These are phyloP conservation scores for Echeveria elegans DNA, from an alignment of 164 flowering plant species.

Conservation along the genomic window DNA sequence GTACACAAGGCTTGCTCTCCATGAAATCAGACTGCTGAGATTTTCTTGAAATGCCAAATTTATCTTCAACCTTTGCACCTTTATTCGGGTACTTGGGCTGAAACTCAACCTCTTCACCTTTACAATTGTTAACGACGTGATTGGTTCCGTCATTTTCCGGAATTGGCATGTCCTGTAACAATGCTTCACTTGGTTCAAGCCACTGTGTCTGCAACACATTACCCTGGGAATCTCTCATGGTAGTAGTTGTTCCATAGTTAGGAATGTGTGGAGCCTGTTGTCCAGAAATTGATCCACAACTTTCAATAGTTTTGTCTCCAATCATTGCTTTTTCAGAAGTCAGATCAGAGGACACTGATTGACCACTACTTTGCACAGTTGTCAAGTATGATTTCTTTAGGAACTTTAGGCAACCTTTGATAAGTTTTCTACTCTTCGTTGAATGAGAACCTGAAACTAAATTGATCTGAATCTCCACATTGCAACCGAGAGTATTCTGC, in stretches of 20 bases:
- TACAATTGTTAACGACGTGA: conserved; percentile 9
- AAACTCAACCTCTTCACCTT: conserved; percentile 26
- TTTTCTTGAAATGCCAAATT: conserved; percentile 20
- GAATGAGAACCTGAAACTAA: conserved; percentile 23
- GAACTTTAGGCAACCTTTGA: conserved; percentile 40
- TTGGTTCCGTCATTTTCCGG: conserved; percentile 12
- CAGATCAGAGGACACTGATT: conserved; percentile 31
- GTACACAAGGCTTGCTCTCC: conserved; percentile 21
- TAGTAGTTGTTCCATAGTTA: conserved; percentile 22
- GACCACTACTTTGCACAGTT: conserved; percentile 25
- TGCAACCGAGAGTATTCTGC: conserved; percentile 57
- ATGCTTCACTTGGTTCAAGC: neutral
- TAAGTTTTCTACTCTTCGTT: conserved; percentile 25
- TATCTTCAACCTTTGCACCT: conserved; percentile 23
- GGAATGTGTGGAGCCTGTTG: conserved; percentile 26
- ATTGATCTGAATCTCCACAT: conserved; percentile 72
- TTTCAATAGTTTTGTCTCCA: conserved; percentile 23
- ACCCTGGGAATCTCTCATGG: conserved; percentile 47
- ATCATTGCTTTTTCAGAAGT: conserved; percentile 28
- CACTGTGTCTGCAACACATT: conserved; percentile 20
- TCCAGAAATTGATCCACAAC: conserved; percentile 28
- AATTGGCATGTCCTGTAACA: neutral
- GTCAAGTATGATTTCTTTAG: conserved; percentile 31
- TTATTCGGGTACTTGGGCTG: conserved; percentile 43
- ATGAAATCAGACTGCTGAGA: conserved; percentile 22